Evolutionary conservation across 768 basidiomycete species (phyloP), one percentile per base, ranked within the genome.

Genomic region (Lactarius deliciosus): DNA sequence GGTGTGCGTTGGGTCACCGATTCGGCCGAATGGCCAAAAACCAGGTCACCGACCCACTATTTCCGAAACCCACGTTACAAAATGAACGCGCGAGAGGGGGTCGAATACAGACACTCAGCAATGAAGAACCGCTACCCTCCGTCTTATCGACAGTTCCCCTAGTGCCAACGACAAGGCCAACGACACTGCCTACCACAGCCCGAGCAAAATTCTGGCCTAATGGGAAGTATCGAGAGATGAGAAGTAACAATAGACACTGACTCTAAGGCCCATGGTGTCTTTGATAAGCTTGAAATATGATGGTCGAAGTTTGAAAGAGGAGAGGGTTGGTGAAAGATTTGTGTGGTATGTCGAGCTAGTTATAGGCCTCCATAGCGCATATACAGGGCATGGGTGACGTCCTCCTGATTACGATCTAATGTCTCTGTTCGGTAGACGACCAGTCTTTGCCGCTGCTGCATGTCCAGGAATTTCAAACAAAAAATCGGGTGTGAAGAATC

Each of bases 21-120:
- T 28, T 63, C 66, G 41, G 66, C 61, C 1, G 61, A 59, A 3
- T 18, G 3, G 3, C 66, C 66, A 45, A 63, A 45, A 2, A 67
- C 22, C 50, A 8, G 47, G 11, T 67, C 40, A n/a, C 32, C 66
- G 32, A 60, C 6, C 20, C 28, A 11, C 66, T 67, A 18, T 43
- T 54, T 57, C 25, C 25, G 16, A 13, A 30, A 20, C 28, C 11
- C 40, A 25, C 34, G 22, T n/a, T 30, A 61, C 18, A 11, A 16
- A 36, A 34, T 22, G 38, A 55, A 25, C 11, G 30, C 7, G 34
- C 15, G 38, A 36, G 8, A 34, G 13, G 36, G 55, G 32, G 55
- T 22, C 25, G 18, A 25, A n/a, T 34, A 58, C 65, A 57, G 45
- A 66, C 65, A 5, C 30, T 6, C 15, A 25, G 25, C 16, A 18